phyloP scores from a whole-genome alignment of 345 rosid genomes.

The Eucalyptus viminalis region DNA sequence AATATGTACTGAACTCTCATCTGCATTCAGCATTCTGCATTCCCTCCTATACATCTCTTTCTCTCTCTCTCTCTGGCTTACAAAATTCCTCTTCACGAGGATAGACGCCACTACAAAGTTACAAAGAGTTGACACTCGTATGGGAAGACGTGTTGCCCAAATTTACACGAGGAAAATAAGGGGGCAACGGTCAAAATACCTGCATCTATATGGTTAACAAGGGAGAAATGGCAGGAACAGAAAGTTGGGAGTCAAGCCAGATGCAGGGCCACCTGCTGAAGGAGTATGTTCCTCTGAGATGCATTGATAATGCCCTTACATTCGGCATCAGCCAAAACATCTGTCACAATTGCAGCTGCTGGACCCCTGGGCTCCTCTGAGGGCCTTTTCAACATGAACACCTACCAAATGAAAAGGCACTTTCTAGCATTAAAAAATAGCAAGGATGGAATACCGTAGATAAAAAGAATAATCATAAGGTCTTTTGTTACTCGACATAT shows the following conservation, averaged over 20 bases:
- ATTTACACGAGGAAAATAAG: not conserved
- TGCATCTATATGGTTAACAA: not conserved
- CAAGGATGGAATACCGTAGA: not conserved
- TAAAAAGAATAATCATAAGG: not conserved
- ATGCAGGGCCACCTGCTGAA: slow-evolving; percentile 49
- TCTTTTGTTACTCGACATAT: not conserved
- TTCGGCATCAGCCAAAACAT: slow-evolving; percentile 54
- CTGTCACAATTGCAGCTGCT: slow-evolving; percentile 57
- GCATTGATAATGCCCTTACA: slow-evolving; percentile 56
- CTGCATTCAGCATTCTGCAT: not conserved
- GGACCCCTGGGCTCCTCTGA: slow-evolving; percentile 57
- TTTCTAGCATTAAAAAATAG: not conserved
- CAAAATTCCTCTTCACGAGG: not conserved
- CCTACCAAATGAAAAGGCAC: slow-evolving; percentile 7
- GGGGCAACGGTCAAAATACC: not conserved
- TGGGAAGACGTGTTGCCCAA: not conserved
- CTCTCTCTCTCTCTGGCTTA: not conserved
- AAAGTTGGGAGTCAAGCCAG: slow-evolving; percentile 3
- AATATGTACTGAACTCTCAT: not conserved
- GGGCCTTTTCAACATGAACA: slow-evolving; percentile 56
- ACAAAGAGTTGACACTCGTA: not conserved
- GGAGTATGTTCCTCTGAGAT: slow-evolving; percentile 45
- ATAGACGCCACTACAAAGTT: not conserved
- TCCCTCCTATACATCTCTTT: not conserved
- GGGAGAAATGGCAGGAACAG: not conserved